Base-by-base conservation (phyloP, 345 rosid genomes). In the Odontarrhena argentea region DNA sequence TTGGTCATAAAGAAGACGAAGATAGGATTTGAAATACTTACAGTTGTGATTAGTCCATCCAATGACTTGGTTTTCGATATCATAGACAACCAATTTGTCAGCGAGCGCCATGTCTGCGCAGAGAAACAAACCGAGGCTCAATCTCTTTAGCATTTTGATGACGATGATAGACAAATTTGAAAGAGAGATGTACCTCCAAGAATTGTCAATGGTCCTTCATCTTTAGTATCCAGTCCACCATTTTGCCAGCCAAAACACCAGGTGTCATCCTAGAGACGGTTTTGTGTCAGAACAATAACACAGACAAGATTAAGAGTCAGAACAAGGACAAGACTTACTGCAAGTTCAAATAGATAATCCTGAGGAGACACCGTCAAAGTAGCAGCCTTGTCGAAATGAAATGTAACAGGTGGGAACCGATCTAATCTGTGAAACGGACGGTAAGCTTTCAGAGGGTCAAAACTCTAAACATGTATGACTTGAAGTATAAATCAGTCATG, bases 11-110 rank as follows among this genome's bases (percentile, higher is more conserved):
- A 8, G 10, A n/a, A 11, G 8, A 37, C 28, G 67, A 37, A 37
- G 28, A 59, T 15, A 18, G 26, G n/a, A 14, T 55, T 32, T 22
- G 41, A 44, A 54, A 49, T 55, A 69, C 96, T 91, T 81, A 94
- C 99, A 94, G 74, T 94, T 83, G 78, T 88, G 80, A 4, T 82
- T 85, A 18, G 87, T 86, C 99, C 99, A 94, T 77, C 99, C 99
- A 54, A 94, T 79, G 42, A 75, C 80, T 78, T 86, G 96, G 42
- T 88, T 88, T 65, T 82, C 93, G 5, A 91, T 70, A 75, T 94
- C 96, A 53, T 94, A 94, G 51, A 91, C 56, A 47, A 94, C 97
- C 54, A 94, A 82, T 83, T 86, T 94, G 78, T 87, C 83, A 43
- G 96, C 84, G 57, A 94, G 85, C 60, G 86, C 95, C 86, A 94